Evolutionary conservation across 306 rosid species (phyloP), one percentile per base, ranked within the genome.

Genomic region (Oemleria cerasiformis): DNA sequence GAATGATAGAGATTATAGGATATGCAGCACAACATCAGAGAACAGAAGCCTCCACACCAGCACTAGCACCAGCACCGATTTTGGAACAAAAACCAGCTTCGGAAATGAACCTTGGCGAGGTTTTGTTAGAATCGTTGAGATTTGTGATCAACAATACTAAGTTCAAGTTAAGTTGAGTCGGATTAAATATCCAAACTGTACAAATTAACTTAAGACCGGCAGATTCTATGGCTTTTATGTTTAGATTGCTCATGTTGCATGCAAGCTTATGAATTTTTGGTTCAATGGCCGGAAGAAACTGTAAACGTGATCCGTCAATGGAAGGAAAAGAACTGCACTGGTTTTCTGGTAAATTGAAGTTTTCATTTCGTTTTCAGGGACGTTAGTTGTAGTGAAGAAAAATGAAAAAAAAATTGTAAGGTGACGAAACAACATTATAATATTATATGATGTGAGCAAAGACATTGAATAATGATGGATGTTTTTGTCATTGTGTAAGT

Each of bases 1-100:
- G 79, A 87, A 72, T 84, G 83, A 59, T 59, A 38, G 23, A 20
- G 17, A 38, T 61, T 14, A 72, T 79, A 56, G 78, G 79, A 1
- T 73, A 63, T 74, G 77, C 68, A 5, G 63, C 79, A 65, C 77
- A 78, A 16, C 38, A 43, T 67, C 39, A 25, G 42, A 41, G 11
- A 58, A 78, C 41, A 40, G 64, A 14, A 53, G 78, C 78, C n/a
- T 21, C 70, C 15, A 19, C 68, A 51, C 81, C 69, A 4, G 83
- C 85, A 73, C 51, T 79, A 23, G 38, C 76, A 30, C 38, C 62
- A 2, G 66, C 72, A 55, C 70, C 84, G 5, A 58, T 51, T 25
- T 64, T 66, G 17, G 39, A 56, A 16, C 76, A 63, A 11, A 69
- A 70, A 56, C 72, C 84, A 5, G 56, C 51, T 34, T 68, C 75